Base-by-base conservation (phyloP, 805 yeast species). In the Metschnikowia drakensbergensis region DNA sequence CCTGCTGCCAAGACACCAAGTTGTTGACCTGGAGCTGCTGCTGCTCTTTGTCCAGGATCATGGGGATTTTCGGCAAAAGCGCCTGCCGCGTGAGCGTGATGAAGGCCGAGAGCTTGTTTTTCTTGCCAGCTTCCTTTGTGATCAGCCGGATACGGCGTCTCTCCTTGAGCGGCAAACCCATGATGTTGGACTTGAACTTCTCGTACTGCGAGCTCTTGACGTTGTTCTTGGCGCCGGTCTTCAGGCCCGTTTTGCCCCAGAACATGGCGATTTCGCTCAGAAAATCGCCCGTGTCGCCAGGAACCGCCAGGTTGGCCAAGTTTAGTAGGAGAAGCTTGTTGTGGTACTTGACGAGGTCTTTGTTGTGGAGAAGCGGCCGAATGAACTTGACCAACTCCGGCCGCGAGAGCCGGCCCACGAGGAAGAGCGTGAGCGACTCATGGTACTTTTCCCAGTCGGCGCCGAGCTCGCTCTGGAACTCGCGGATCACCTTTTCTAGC, bases 1-100 rank as follows among this genome's bases (percentile, higher is more conserved):
- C 98, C 64, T 91, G 96, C 23, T 95, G 88, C 92, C 97, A 90
- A 57, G 85, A 85, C 29, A 83, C 77, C 31, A 88, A 77, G 55
- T 79, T 80, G 47, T 70, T 72, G 28, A 71, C 76, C 47, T 70
- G 75, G 42, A 66, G 55, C 51, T 66, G 76, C 53, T 69, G 77
- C 52, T 72, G 74, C 46, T 68, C 76, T 49, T 66, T 69, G 46
- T 73, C 80, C 48, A 77, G 78, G 35, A 79, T 82, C 61, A 84
- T 82, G 3, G 99, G 99, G 23, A 92, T 83, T 58, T 86, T 87
- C 1, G 98, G 97, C 43, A 85, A 74, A 61, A 83, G 68, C 0
- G 88, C 80, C 59, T 86, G 85, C 63, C 92, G 74, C 1, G 88
- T 83, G 59, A 83, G 76, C 1, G 88, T 78, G 46, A 85, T 78